phyloP scores from a whole-genome alignment of 2,329 filamentous ascomycete genomes.

The Penicillium hordei region DNA sequence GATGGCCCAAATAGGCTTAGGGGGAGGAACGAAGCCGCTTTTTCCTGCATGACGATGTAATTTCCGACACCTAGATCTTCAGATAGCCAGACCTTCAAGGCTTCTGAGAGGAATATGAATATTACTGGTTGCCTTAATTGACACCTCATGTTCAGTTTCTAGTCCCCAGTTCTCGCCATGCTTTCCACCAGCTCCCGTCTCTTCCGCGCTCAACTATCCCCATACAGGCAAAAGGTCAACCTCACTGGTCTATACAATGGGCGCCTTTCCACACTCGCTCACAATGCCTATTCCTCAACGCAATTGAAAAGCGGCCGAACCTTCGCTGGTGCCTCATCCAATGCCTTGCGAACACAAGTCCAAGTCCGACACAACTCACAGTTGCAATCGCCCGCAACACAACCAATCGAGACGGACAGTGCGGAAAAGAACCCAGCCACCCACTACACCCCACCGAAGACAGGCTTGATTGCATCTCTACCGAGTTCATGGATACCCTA shows the following conservation, averaged over 20 bases:
- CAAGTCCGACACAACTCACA: conserved; percentile 9
- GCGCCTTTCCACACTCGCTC: conserved; percentile 6
- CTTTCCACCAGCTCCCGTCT: conserved; percentile 11
- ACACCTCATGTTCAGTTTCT: background rate
- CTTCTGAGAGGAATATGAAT: conserved; percentile 10
- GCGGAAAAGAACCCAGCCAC: conserved; percentile 20
- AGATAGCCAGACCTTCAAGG: background rate
- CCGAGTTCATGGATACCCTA: conserved; percentile 56
- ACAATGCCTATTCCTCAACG: background rate
- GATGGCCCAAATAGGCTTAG: conserved; percentile 16
- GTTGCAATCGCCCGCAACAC: conserved; percentile 11
- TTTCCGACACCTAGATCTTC: background rate
- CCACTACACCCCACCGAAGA: conserved; percentile 48
- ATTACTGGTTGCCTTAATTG: conserved; percentile 1
- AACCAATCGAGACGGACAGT: background rate
- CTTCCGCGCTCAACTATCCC: conserved; percentile 12
- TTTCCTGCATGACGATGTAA: conserved; percentile 7
- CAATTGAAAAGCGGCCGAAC: background rate
- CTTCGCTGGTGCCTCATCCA: background rate
- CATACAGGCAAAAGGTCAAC: conserved; percentile 5
- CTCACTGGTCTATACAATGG: conserved; percentile 7
- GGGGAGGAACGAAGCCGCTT: conserved; percentile 5
- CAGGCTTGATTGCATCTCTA: conserved; percentile 47
- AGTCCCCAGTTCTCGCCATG: background rate
- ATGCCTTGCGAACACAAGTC: background rate